A percentile compares a stretch with the other conserved stretches of the same genome.
These are phyloP conservation scores for Aspergillus unguis DNA, from an alignment of 2,329 filamentous ascomycete genomes.

Conservation along the genomic window DNA sequence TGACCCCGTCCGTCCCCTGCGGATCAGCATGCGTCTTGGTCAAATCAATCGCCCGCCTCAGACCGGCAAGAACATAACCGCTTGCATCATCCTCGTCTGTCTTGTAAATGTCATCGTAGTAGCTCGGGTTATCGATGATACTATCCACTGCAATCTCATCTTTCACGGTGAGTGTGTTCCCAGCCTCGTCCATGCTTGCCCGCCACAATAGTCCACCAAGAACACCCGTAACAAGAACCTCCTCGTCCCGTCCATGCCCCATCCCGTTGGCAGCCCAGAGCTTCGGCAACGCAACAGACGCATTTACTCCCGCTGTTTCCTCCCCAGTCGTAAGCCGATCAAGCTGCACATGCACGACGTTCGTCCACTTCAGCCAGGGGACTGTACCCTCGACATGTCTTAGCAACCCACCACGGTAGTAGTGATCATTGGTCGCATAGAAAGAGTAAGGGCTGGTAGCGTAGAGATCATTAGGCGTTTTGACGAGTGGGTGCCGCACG, in stretches of 20 bases:
- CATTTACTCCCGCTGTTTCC: constrained; percentile 39
- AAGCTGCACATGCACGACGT: constrained; percentile 47
- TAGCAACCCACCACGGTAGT: constrained; percentile 48
- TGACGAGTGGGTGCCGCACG: constrained; percentile 52
- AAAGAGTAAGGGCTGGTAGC: constrained; percentile 49
- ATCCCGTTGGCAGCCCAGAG: constrained; percentile 59
- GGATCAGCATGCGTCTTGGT: constrained; percentile 29
- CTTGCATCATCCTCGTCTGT: constrained; percentile 47
- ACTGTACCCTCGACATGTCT: constrained; percentile 49
- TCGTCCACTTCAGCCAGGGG: constrained; percentile 47
- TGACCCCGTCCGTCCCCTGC: constrained; percentile 39
- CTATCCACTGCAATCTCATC: constrained; percentile 47
- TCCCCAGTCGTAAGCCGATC: constrained; percentile 20
- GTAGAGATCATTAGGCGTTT: constrained; percentile 59
- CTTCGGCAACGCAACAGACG: constrained; percentile 42
- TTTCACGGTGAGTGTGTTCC: constrained; percentile 38
- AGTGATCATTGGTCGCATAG: constrained; percentile 61
- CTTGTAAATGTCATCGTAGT: constrained; percentile 54
- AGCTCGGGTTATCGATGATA: constrained; percentile 57
- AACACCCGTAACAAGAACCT: constrained; percentile 40
- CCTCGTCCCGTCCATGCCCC: constrained; percentile 44
- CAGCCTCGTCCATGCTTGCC: constrained; percentile 16
- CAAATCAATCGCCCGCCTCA: constrained; percentile 44
- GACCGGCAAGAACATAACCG: constrained; percentile 52
- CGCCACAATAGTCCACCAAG: constrained; percentile 50